These are phyloP conservation scores for Cystobasidiaceae sp. DNA, from an alignment of 1,284 basidiomycete species.

Conservation along the genomic window DNA sequence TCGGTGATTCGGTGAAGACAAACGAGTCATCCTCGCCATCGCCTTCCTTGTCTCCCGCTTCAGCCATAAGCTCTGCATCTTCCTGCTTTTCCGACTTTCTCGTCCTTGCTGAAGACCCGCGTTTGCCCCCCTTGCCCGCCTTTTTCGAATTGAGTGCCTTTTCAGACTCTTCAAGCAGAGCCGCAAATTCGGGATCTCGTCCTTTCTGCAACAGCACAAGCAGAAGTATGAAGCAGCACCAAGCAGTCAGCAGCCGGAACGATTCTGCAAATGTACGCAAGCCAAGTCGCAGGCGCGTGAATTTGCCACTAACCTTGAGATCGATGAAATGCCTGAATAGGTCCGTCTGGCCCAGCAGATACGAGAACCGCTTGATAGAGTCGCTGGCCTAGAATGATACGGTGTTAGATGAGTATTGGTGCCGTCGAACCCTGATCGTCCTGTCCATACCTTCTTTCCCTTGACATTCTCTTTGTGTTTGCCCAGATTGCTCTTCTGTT, in stretches of 20 bases:
- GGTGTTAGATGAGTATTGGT: not conserved
- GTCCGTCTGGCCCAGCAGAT: slow-evolving; percentile 89
- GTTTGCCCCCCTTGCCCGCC: slow-evolving; percentile 29
- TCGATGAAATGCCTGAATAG: slow-evolving; percentile 94
- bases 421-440: not conserved
- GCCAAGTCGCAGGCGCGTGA: too few species aligned
- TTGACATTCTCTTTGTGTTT: slow-evolving; percentile 17
- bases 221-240: not conserved
- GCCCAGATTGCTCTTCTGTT: slow-evolving; percentile 24
- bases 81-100: slow-evolving; percentile 98
- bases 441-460: slow-evolving; percentile 34
- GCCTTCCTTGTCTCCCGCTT: slow-evolving; percentile 60
- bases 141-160: slow-evolving; percentile 60
- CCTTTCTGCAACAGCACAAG: slow-evolving; percentile 57
- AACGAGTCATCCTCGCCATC: slow-evolving; percentile 77
- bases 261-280: too few species aligned
- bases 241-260: not conserved
- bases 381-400: slow-evolving; percentile 66
- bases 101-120: slow-evolving; percentile 33
- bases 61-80: slow-evolving; percentile 88
- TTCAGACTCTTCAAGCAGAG: slow-evolving; percentile 63
- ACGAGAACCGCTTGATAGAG: slow-evolving; percentile 89
- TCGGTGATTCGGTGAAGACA: slow-evolving; percentile 86
- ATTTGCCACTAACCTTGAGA: slow-evolving; percentile 62
- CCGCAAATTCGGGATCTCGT: slow-evolving; percentile 89